Conservation (phyloP, 2,329 filamentous ascomycete genomes). For the Plectosphaerella sp. region DNA sequence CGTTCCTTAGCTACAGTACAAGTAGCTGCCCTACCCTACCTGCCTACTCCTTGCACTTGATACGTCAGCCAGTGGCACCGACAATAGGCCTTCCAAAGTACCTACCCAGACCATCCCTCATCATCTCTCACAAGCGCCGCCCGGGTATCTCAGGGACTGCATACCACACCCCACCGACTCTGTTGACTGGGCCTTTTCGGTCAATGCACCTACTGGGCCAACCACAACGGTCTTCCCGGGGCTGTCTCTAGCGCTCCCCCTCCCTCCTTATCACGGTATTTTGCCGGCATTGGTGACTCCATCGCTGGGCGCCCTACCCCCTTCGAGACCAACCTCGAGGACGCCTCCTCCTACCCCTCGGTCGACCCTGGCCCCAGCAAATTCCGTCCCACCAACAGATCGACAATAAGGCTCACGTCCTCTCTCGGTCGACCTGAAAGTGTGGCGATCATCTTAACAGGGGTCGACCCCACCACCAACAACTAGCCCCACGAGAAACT, state of each 20-base stretch:
- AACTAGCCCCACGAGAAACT: neutral
- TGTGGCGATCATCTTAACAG: constrained; percentile 2
- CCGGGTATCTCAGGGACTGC: neutral
- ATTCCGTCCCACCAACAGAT: constrained; percentile 1
- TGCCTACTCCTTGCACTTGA: neutral
- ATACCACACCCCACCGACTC: neutral
- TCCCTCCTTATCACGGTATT: neutral
- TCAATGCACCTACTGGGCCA: neutral
- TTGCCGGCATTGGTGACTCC: neutral
- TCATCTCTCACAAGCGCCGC: neutral
- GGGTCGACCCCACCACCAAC: neutral
- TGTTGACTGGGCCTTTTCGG: neutral
- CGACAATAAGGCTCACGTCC: constrained; percentile 1
- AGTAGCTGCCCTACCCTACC: no score
- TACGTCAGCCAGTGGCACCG: neutral
- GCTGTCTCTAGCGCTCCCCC: neutral
- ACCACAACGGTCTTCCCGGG: neutral
- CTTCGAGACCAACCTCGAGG: neutral
- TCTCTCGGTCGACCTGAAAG: constrained; percentile 1
- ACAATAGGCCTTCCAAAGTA: neutral
- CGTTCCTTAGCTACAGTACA: no score
- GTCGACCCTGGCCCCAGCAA: neutral
- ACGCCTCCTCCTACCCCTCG: neutral
- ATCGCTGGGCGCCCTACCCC: neutral
- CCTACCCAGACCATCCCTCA: neutral